Evolutionary conservation across 2,329 filamentous ascomycete genomes (phyloP).

Genomic region (Neoarthrinium moseri): DNA sequence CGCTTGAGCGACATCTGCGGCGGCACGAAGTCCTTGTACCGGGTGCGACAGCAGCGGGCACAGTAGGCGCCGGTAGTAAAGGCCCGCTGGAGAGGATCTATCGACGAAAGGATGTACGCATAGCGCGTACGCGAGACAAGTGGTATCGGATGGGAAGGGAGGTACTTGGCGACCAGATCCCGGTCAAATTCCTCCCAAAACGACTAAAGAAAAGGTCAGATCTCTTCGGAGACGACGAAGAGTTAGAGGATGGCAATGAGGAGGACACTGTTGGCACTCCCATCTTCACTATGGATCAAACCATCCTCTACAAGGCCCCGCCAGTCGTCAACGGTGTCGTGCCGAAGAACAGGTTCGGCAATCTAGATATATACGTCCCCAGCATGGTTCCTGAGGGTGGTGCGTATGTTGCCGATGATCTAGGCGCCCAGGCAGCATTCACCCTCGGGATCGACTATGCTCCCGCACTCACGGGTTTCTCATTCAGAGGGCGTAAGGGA

Average conservation of each 20-base stretch:
- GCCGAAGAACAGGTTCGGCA: constrained; percentile 90
- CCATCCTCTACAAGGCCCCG: constrained; percentile 72
- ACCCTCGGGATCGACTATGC: constrained; percentile 81
- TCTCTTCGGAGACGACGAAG: constrained; percentile 36
- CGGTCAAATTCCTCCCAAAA: constrained; percentile 70
- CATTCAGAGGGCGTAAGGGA: constrained; percentile 81
- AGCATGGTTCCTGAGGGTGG: constrained; percentile 87
- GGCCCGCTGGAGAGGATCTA: constrained; percentile 74
- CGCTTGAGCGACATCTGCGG: constrained; percentile 79
- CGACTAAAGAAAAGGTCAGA: constrained; percentile 32
- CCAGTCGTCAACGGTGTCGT: constrained; percentile 73
- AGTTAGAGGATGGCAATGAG: constrained; percentile 34
- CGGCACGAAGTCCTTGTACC: constrained; percentile 81
- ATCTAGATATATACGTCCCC: constrained; percentile 89
- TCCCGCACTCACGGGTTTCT: constrained; percentile 86
- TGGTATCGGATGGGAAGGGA: constrained; percentile 89
- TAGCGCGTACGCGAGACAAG: constrained; percentile 76
- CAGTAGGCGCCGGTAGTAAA: constrained; percentile 67
- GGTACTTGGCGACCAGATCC: constrained; percentile 75
- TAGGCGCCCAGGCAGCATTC: constrained; percentile 70
- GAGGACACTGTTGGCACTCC: constrained; percentile 51
- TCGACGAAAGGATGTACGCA: constrained; percentile 75
- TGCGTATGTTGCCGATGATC: constrained; percentile 61
- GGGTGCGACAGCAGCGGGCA: constrained; percentile 69
- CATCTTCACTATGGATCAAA: constrained; percentile 62